Evolutionary conservation across 2,329 filamentous ascomycete genomes (phyloP).

Genomic region (Aspergillus carbonarius): DNA sequence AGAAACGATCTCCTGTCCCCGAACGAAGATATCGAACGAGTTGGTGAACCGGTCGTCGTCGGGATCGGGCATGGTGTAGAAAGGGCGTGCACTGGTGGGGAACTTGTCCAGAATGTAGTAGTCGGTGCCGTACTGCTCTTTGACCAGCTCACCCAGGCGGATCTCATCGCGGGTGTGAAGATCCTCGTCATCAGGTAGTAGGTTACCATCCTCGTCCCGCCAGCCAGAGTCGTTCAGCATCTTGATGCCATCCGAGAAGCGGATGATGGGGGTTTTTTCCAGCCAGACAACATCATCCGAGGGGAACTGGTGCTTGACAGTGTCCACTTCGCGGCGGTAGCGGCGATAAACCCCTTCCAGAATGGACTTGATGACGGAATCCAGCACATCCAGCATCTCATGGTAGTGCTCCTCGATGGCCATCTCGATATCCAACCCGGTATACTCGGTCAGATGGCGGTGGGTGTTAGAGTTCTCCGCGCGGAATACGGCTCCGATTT

Average conservation of each 20-base stretch:
- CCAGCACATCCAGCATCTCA: constrained; percentile 76
- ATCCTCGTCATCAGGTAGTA: constrained; percentile 71
- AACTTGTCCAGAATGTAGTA: constrained; percentile 97
- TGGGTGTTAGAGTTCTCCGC: constrained; percentile 96
- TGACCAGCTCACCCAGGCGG: constrained; percentile 77
- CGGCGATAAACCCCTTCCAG: constrained; percentile 69
- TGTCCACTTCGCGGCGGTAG: constrained; percentile 70
- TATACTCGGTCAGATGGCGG: constrained; percentile 91
- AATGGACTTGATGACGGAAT: constrained; percentile 77
- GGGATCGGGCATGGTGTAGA: constrained; percentile 85
- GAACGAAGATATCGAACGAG: constrained; percentile 92
- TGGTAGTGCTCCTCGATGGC: constrained; percentile 84
- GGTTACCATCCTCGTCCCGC: constrained; percentile 73
- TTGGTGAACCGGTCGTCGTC: constrained; percentile 74
- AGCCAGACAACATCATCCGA: constrained; percentile 84
- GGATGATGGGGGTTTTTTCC: constrained; percentile 77
- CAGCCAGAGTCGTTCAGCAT: constrained; percentile 78
- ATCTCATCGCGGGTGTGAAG: constrained; percentile 84
- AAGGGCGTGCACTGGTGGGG: constrained; percentile 77
- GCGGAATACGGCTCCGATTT: constrained; percentile 86
- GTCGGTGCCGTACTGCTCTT: constrained; percentile 82
- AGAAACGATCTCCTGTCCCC: constrained; percentile 88
- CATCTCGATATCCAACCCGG: constrained; percentile 91
- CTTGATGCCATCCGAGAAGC: constrained; percentile 74
- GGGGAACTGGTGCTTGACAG: constrained; percentile 80